A percentile compares a stretch with the other conserved stretches of the same genome.
These are phyloP conservation scores for Colletotrichum scovillei DNA, from an alignment of 2,329 filamentous ascomycete genomes.

Conservation along the genomic window DNA sequence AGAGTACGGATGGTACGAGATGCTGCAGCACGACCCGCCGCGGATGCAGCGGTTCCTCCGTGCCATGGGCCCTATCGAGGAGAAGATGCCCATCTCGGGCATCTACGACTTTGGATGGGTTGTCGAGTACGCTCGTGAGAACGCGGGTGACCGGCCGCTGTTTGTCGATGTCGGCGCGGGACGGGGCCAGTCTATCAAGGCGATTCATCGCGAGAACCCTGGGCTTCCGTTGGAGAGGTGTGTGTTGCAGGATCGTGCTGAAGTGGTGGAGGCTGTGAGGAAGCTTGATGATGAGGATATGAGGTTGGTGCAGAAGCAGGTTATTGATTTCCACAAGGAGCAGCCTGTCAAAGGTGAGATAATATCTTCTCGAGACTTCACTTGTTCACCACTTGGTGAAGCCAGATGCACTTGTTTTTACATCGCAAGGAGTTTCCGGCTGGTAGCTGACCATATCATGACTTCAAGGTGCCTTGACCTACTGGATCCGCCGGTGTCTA, in stretches of 20 bases:
- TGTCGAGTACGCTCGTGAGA: constrained; percentile 6
- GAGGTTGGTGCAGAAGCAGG: constrained; percentile 21
- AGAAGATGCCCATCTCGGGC: constrained; percentile 41
- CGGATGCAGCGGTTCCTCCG: constrained; percentile 43
- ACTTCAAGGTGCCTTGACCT: constrained; percentile 46
- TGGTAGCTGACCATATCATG: neutral
- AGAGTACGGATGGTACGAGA: constrained; percentile 46
- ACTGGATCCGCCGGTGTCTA: constrained; percentile 50
- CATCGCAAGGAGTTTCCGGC: neutral
- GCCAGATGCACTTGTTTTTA: neutral
- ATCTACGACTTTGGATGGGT: constrained; percentile 48
- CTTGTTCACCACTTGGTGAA: too few relatives aligned
- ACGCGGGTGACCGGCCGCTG: constrained; percentile 32
- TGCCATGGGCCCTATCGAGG: constrained; percentile 44
- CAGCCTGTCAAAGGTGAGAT: constrained; percentile 37
- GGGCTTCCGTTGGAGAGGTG: constrained; percentile 42
- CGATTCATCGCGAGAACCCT: constrained; percentile 40
- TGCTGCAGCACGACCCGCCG: constrained; percentile 41
- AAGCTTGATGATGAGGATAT: constrained; percentile 37
- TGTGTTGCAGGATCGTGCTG: constrained; percentile 45
- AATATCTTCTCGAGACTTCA: neutral
- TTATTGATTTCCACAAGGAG: constrained; percentile 45
- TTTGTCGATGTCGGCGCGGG: constrained; percentile 50
- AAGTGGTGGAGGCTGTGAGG: constrained; percentile 43
- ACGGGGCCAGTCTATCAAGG: constrained; percentile 42